phyloP scores from a whole-genome alignment of 2,329 filamentous ascomycete species.

The Microsporum canis region DNA sequence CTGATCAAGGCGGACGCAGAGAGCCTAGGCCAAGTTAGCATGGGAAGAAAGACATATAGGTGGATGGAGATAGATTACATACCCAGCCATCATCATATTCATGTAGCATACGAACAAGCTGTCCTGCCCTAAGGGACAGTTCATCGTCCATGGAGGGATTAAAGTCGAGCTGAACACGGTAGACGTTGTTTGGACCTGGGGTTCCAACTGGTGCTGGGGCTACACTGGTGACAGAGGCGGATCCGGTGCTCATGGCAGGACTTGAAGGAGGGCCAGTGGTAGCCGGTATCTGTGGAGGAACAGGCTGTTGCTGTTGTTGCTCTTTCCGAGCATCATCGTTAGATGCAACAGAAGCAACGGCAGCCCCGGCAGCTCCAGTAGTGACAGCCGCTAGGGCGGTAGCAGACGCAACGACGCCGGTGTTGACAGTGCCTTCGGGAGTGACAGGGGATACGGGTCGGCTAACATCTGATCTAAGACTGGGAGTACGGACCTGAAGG shows the following conservation, averaged over 20 bases:
- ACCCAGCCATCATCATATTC: conserved; percentile 99
- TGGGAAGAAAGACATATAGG: conserved; percentile 17
- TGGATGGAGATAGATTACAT: conserved; percentile 35
- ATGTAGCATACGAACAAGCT: conserved; percentile 78
- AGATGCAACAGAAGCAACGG: conserved; percentile 15
- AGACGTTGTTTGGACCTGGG: conserved; percentile 54
- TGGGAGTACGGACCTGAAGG: conserved; percentile 22
- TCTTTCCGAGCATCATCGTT: conserved; percentile 16
- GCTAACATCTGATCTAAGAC: conserved; percentile 34
- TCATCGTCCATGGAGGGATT: conserved; percentile 88
- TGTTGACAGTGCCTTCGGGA: conserved; percentile 25
- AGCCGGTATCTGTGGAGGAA: conserved; percentile 12
- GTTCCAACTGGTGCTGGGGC: conserved; percentile 50
- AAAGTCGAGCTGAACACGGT: conserved; percentile 91
- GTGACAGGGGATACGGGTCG: conserved; percentile 29
- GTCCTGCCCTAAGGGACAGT: conserved; percentile 65
- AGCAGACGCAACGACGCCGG: conserved; percentile 31
- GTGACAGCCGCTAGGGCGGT: conserved; percentile 32
- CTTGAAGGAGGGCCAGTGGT: conserved; percentile 16
- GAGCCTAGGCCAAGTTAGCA: conserved; percentile 49
- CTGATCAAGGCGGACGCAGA: conserved; percentile 82
- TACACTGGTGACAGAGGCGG: conserved; percentile 34
- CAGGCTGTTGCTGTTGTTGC: neutral
- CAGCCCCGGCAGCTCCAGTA: conserved; percentile 20
- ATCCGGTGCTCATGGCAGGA: conserved; percentile 18